Base-by-base conservation (phyloP, 805 yeast species). In the Candida maltosa region DNA sequence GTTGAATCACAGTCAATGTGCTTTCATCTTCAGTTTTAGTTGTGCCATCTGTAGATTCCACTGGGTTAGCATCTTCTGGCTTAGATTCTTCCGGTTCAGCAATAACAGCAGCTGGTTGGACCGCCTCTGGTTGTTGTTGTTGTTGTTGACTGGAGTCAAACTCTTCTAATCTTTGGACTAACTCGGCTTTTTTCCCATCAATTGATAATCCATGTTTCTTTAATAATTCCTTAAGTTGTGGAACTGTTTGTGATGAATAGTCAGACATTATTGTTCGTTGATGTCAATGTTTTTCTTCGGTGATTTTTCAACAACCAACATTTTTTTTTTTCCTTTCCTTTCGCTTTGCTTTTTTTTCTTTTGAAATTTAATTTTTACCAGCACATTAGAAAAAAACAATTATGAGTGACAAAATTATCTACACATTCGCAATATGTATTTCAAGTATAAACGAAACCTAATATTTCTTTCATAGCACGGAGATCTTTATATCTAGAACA, bases 171-270 rank as follows among this genome's bases (percentile, higher is more conserved):
- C 93, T 73, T 11, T 74, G 74, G 38, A 84, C 65, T 46, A 84
- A 64, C 34, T 87, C 96, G 28, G 83, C 79, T 59, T 91, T 91
- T 48, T 86, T 80, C 16, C 97, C 97, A 26, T 75, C 75, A 5
- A 69, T 66, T 2, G 93, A 57, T 33, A 91, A 72, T 1, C 82
- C 83, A 42, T 80, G 78, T 16, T 71, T 60, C 48, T 82, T 81
- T 48, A 91, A 72, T 38, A 76, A 51, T 42, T 84, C 95, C 56
- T 86, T 89, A 58, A 91, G 73, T 65, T 88, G 95, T 14, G 82
- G 79, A 34, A 88, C 96, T 2, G 89, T 82, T 44, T 76, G 71
- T n/a, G 79, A 52, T n/a, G 76, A 53, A 54, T 79, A 82, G 8
- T 70, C 71, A 12, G 76, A 45, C 81, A 78, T 77, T 38, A 27